Evolutionary conservation across 371 early-diverging fungal genomes (phyloP).

Genomic region (Chytridiales sp.): DNA sequence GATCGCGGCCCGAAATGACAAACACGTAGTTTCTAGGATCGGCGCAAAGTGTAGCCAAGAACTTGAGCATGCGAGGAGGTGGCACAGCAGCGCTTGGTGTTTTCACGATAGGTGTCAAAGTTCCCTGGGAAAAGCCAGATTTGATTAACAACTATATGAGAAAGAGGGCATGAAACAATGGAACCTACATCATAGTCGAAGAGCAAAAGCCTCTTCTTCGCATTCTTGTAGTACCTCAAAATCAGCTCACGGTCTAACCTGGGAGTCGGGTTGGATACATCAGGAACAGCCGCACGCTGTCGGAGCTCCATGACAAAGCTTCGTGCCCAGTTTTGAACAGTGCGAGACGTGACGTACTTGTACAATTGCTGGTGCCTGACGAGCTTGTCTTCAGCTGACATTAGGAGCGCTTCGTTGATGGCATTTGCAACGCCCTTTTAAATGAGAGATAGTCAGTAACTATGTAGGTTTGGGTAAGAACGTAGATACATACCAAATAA

Average conservation of each 20-base stretch:
- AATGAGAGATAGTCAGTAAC: neutral
- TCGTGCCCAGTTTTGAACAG: slow-evolving; percentile 90
- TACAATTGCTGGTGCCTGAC: slow-evolving; percentile 83
- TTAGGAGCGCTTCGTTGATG: slow-evolving; percentile 82
- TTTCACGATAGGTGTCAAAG: slow-evolving; percentile 51
- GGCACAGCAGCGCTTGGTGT: slow-evolving; percentile 53
- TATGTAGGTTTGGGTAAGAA: neutral
- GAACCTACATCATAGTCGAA: slow-evolving; percentile 49
- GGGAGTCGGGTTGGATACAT: slow-evolving; percentile 59
- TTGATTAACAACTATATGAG: too few species aligned
- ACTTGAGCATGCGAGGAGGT: slow-evolving; percentile 47
- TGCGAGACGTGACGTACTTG: slow-evolving; percentile 84
- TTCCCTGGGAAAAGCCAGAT: slow-evolving; percentile 33
- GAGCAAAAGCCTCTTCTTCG: slow-evolving; percentile 65
- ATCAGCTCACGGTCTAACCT: slow-evolving; percentile 54
- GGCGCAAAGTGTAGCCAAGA: slow-evolving; percentile 33
- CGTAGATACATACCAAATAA: slow-evolving; percentile 49
- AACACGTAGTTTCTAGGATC: slow-evolving; percentile 83
- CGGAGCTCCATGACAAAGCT: slow-evolving; percentile 72
- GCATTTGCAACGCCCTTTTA: slow-evolving; percentile 82
- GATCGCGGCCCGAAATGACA: slow-evolving; percentile 91
- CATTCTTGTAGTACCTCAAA: slow-evolving; percentile 46
- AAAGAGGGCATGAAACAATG: too few species aligned
- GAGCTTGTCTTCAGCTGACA: slow-evolving; percentile 77
- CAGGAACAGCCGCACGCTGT: slow-evolving; percentile 13